Evolutionary conservation across 2,329 filamentous ascomycete species (phyloP).

Genomic region (Fusarium nanum): DNA sequence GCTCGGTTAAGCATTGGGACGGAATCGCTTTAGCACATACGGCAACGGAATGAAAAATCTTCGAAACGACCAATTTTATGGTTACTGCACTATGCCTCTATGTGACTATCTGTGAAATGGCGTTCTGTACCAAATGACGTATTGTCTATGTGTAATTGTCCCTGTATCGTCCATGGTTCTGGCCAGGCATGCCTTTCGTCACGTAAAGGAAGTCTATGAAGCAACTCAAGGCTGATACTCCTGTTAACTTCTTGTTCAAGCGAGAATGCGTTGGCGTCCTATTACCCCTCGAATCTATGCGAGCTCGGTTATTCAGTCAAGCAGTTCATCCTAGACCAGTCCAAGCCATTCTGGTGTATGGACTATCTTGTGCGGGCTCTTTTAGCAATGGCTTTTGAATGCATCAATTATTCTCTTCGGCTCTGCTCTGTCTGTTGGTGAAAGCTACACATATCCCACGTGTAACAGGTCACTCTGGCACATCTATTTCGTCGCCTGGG

Average conservation of each 20-base stretch:
- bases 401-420: neutral
- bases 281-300: neutral
- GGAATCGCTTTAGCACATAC: slow-evolving; percentile 54
- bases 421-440: neutral
- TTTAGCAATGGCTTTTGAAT: neutral
- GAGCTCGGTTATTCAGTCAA: neutral
- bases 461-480: neutral
- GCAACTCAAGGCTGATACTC: neutral
- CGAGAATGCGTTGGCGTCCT: neutral
- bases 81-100: slow-evolving; percentile 12
- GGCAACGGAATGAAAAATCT: slow-evolving; percentile 55
- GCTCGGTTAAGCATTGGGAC: slow-evolving; percentile 56
- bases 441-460: neutral
- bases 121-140: too few relatives aligned
- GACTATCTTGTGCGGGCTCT: neutral
- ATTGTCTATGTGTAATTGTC: neutral
- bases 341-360: neutral
- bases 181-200: neutral
- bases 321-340: neutral
- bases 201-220: neutral
- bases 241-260: neutral
- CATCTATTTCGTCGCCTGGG: neutral
- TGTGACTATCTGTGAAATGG: neutral
- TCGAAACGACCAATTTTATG: slow-evolving; percentile 45
- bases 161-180: neutral